Base-by-base conservation (phyloP, 1,284 basidiomycete species). In the Waitea zeae region DNA sequence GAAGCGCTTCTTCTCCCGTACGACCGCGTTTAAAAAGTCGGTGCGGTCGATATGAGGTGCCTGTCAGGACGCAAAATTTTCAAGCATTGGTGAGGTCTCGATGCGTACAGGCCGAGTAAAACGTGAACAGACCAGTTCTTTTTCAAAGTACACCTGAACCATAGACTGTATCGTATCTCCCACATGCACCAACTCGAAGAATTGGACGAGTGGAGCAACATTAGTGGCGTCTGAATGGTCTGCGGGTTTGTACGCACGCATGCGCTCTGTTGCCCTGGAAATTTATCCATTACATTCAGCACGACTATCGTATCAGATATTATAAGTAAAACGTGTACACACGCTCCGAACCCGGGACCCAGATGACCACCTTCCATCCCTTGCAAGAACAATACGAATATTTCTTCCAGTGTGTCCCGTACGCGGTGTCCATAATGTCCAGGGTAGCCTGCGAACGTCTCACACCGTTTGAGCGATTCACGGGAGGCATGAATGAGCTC, bases 161-260 rank as follows among this genome's bases (percentile, higher is more conserved):
- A 98, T 95, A 18, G 82, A 87, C 56, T 92, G 87, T 34, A 98
- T 96, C 13, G 88, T 98, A 52, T 98, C 93, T 1, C 89, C 95
- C 12, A 97, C 66, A 57, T 98, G 93, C 0, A 95, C 92, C 12
- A 98, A 64, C 59, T 97, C 93, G 46, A 98, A 97, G 57, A 98
- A 98, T 53, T 97, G 90, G 30, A 96, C 61, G 1, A 98, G 57
- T 0, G 93, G 90, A 0, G 89, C 87, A 1, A 97, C 89, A 38
- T 70, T 75, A 17, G 68, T 72, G 12, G 72, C 78, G 36, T 70
- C 71, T 36, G 76, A 69, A 46, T 89, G 82, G 42, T 89, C 84
- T 0, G 75, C 72, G 0, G 90, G 88, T 47, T 78, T 77, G 51
- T 90, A 95, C n/a, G 66, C 61, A 31, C 65, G 66, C 87, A 95